Conservation (phyloP, 345 rosid genomes). For the Atalantia buxifolia region DNA sequence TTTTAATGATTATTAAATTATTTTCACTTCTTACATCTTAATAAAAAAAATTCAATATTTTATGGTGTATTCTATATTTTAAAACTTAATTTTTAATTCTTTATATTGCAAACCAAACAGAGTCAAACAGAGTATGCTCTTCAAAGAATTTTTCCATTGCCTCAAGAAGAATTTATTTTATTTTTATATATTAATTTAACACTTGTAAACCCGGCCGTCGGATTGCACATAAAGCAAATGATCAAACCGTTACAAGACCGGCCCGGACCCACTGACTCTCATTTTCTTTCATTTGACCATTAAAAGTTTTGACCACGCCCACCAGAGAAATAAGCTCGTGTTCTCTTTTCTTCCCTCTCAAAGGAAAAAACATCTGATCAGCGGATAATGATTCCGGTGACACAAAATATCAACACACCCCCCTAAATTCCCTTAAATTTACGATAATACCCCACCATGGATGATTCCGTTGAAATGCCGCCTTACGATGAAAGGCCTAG, state of each 20-base stretch:
- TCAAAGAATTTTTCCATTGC: too few relatives aligned
- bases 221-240: background rate
- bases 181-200: too few relatives aligned
- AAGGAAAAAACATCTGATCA: background rate
- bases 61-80: too few relatives aligned
- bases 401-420: background rate
- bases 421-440: background rate
- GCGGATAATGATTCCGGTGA: background rate
- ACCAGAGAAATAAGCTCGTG: background rate
- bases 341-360: background rate
- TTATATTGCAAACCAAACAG: too few relatives aligned
- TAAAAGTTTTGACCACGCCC: background rate
- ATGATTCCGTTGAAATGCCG: constrained; percentile 35
- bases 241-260: background rate
- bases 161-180: too few relatives aligned
- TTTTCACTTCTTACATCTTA: too few relatives aligned
- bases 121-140: too few relatives aligned
- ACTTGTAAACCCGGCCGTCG: too few relatives aligned
- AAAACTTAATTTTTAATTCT: too few relatives aligned
- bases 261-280: background rate
- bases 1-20: too few relatives aligned
- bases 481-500: constrained; percentile 20
- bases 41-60: too few relatives aligned
- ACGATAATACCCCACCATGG: constrained; percentile 14
- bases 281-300: background rate